Percentiles rank a stretch among this genome's conserved stretches.
Conservation (phyloP, 2,329 filamentous ascomycete species). For the Exophiala dermatitidis region DNA sequence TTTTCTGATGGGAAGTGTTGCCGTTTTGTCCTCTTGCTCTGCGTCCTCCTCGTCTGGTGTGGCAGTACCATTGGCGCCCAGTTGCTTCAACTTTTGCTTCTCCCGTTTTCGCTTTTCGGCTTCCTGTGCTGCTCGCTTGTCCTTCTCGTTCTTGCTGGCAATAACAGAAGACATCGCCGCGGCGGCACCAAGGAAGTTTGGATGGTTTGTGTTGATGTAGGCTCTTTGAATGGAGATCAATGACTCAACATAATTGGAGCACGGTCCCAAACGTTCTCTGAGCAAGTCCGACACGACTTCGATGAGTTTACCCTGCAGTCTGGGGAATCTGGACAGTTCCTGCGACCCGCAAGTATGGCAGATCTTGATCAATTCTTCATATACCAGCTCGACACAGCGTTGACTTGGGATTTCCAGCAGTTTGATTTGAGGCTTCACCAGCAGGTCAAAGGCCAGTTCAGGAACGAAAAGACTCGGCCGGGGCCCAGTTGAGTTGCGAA, state of each 20-base stretch:
- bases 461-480: conserved; percentile 94
- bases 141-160: conserved; percentile 85
- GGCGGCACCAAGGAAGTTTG: conserved; percentile 93
- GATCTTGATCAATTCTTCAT: conserved; percentile 98
- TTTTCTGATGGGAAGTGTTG: conserved; percentile 53
- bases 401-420: conserved; percentile 90
- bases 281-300: conserved; percentile 95
- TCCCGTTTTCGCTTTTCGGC: conserved; percentile 85
- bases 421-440: conserved; percentile 98
- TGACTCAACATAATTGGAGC: conserved; percentile 87
- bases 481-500: conserved; percentile 94
- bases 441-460: conserved; percentile 91
- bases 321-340: conserved; percentile 83
- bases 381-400: conserved; percentile 93
- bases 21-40: conserved; percentile 51
- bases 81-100: conserved; percentile 71
- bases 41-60: conserved; percentile 60
- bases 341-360: conserved; percentile 97
- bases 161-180: conserved; percentile 98
- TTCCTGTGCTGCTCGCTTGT: conserved; percentile 69
- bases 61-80: conserved; percentile 68
- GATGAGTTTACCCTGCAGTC: conserved; percentile 92
- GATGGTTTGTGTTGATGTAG: conserved; percentile 99
- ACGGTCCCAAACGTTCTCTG: conserved; percentile 81
- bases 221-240: conserved; percentile 94